Conservation (phyloP, 148 eudicot species). For the Arctostaphylos glauca region DNA sequence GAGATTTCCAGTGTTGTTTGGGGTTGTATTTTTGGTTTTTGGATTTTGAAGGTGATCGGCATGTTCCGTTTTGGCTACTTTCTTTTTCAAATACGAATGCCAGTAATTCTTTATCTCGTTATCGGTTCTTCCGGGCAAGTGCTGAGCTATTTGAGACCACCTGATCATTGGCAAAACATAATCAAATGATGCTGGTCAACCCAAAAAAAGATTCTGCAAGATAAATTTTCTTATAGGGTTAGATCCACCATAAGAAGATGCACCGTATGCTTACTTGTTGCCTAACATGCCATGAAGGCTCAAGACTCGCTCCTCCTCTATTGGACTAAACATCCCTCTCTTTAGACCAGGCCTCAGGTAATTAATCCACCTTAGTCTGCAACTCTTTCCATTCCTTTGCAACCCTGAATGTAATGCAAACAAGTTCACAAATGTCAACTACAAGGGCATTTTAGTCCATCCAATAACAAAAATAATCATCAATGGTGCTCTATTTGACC, state of each 20-base stretch:
- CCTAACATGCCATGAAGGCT: constrained; percentile 68
- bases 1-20: constrained; percentile 13
- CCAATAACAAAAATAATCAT: too few species aligned
- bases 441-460: constrained; percentile 2
- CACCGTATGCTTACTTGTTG: constrained; percentile 62
- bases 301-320: constrained; percentile 60
- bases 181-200: background rate
- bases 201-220: background rate
- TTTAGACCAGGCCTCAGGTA: constrained; percentile 77
- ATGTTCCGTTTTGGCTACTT: constrained; percentile 18
- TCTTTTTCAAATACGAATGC: constrained; percentile 74
- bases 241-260: background rate
- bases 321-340: constrained; percentile 53
- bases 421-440: constrained; percentile 21
- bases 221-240: background rate
- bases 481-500: too few species aligned
- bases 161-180: constrained; percentile 29
- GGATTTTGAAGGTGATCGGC: constrained; percentile 7
- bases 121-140: constrained; percentile 70
- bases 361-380: constrained; percentile 82
- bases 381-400: constrained; percentile 82
- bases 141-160: constrained; percentile 78
- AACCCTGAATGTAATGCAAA: constrained; percentile 37
- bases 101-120: constrained; percentile 76
- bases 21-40: background rate